These are phyloP conservation scores for Alternaria panax DNA, from an alignment of 2,329 filamentous ascomycete genomes.

Conservation along the genomic window DNA sequence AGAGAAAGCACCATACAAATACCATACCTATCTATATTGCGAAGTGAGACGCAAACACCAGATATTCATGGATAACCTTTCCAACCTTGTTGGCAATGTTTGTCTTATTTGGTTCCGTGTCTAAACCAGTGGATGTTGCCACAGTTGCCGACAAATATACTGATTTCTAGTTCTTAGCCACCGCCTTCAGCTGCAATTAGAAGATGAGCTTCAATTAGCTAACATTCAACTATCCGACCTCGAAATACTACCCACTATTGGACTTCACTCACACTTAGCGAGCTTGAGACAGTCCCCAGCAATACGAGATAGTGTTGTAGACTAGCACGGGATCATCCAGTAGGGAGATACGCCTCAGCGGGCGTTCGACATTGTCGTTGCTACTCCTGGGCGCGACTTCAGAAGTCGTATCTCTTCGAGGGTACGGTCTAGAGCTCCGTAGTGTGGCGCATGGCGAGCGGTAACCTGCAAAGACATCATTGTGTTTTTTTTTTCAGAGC, in stretches of 20 bases:
- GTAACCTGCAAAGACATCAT: neutral
- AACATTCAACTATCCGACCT: neutral
- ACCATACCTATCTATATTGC: neutral
- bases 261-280: too few species aligned
- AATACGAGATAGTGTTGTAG: neutral
- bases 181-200: too few species aligned
- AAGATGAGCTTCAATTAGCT: too few species aligned
- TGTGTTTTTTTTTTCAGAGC: neutral
- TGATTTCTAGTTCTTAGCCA: too few species aligned
- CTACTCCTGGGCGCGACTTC: neutral
- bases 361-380: neutral
- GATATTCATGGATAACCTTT: too few species aligned
- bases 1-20: neutral
- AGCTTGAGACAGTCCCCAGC: rapidly evolving
- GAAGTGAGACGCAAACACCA: neutral
- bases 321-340: rapidly evolving
- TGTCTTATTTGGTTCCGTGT: too few species aligned
- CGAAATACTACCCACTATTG: neutral
- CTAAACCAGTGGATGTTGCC: too few species aligned
- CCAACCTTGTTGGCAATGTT: too few species aligned
- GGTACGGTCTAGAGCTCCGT: neutral
- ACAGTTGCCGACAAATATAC: too few species aligned
- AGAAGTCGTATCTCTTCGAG: neutral
- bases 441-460: rapidly evolving
- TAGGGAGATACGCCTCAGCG: neutral